Percentiles rank a stretch among this genome's conserved stretches.
These are phyloP conservation scores for Neofusicoccum ribis DNA, from an alignment of 2,329 filamentous ascomycete genomes.

Conservation along the genomic window DNA sequence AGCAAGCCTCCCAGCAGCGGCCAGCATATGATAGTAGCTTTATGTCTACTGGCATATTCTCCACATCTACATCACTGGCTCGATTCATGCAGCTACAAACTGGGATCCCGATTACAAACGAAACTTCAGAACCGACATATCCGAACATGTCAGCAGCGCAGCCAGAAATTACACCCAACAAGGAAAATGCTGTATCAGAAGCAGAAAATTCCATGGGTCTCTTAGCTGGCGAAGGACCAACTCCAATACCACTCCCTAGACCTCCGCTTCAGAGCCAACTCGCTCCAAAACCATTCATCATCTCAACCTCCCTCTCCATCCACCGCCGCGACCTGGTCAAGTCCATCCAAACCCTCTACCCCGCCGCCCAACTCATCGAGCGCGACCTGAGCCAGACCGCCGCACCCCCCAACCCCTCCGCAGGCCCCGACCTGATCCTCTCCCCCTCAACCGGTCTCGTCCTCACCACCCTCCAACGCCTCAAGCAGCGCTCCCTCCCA, in stretches of 20 bases:
- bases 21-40: neutral
- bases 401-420: slow-evolving; percentile 16
- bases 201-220: too few relatives aligned
- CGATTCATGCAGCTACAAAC: slow-evolving; percentile 54
- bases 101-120: neutral
- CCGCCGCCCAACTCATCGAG: slow-evolving; percentile 57
- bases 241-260: neutral
- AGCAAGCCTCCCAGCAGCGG: neutral
- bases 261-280: slow-evolving; percentile 25
- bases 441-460: slow-evolving; percentile 70
- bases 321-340: slow-evolving; percentile 50
- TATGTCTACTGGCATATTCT: slow-evolving; percentile 35
- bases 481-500: slow-evolving; percentile 71
- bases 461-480: slow-evolving; percentile 68
- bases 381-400: slow-evolving; percentile 53
- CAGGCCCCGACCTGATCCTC: slow-evolving; percentile 72
- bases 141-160: neutral
- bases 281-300: slow-evolving; percentile 47
- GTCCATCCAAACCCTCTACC: slow-evolving; percentile 52
- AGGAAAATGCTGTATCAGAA: neutral
- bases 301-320: slow-evolving; percentile 50
- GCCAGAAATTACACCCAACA: too few relatives aligned
- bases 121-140: neutral
- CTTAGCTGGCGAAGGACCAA: neutral
- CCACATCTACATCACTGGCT: slow-evolving; percentile 45